These are phyloP conservation scores for Scenedesmus sp. DNA, from an alignment of 163 green algal genomes.

Conservation along the genomic window DNA sequence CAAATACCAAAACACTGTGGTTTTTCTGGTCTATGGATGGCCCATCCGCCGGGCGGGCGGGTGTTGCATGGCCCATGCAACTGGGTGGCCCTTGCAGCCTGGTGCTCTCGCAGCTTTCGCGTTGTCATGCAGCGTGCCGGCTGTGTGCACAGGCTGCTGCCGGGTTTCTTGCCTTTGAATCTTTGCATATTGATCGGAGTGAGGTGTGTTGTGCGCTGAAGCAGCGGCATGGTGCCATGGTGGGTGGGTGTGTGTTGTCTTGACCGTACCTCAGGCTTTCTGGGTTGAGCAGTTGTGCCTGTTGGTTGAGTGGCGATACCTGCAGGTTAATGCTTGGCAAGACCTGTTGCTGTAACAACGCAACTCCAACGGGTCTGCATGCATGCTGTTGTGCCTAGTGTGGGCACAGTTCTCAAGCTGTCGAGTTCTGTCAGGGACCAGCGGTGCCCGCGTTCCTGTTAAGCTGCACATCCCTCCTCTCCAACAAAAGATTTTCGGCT, in stretches of 20 bases:
- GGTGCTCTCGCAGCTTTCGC: no score
- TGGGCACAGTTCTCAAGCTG: neutral
- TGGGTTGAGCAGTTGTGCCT: no score
- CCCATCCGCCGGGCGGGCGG: no score
- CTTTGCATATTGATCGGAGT: neutral
- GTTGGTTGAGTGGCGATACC: no score
- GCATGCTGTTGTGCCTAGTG: neutral
- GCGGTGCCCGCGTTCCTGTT: neutral
- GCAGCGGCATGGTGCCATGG: neutral
- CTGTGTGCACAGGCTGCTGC: neutral
- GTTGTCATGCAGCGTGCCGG: no score
- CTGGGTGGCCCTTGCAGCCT: no score
- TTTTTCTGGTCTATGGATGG: neutral
- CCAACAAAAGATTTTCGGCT: no score
- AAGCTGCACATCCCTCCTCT: no score
- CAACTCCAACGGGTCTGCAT: neutral
- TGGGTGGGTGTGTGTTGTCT: no score
- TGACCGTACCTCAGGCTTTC: no score
- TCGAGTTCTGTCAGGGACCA: neutral
- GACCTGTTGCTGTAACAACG: neutral
- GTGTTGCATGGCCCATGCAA: no score
- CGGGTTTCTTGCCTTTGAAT: neutral
- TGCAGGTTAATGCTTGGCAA: neutral
- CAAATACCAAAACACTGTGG: neutral
- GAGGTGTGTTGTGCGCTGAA: neutral